Base-by-base conservation (phyloP, 441 rosid genomes). In the Francoa sonchifolia region DNA sequence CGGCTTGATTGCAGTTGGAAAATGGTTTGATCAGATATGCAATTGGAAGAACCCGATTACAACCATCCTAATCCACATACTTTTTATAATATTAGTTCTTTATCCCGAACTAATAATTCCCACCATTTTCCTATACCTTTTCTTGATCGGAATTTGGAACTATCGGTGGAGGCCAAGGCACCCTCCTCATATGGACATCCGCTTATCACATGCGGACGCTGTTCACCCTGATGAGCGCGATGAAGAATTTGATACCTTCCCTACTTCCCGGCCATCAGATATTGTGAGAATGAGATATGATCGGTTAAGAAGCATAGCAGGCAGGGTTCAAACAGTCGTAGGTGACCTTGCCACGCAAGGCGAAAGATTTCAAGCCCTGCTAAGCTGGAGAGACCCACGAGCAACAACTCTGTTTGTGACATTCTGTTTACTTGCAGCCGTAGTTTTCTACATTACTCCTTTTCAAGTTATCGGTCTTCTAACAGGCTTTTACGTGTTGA, bases 381-480 rank as follows among this genome's bases (percentile, higher is more conserved):
- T 85, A 19, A 78, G 94, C 73, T 85, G 94, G 94, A 50, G 90
- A 50, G 96, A 85, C 63, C 90, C 87, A 0, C 78, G 94, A 67
- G 96, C 89, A 8, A 82, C 90, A 28, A 67, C 84, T 14, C 54
- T 85, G 49, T 82, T 79, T 43, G 59, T 82, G 21, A 50, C 62
- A 39, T 86, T 86, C 59, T 76, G 90, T 51, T 70, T 85, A 38
- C 37, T 75, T 43, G 73, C 89, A 18, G 87, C 90, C 2, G 15
- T 82, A 2, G 82, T 74, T 42, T 69, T 76, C 34, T 79, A 76
- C 33, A 71, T 68, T 9, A 76, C 85, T 0, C 80, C 80, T 17
- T 71, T 76, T 54, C 77, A 71, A 50, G 73, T 73, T 8, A 52
- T 76, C 25, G 71, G 58, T 16, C 69, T 76, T 6, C 69, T 70